Evolutionary conservation across 352 stramenopile genomes (phyloP).

Genomic region (Phytophthora constricta): DNA sequence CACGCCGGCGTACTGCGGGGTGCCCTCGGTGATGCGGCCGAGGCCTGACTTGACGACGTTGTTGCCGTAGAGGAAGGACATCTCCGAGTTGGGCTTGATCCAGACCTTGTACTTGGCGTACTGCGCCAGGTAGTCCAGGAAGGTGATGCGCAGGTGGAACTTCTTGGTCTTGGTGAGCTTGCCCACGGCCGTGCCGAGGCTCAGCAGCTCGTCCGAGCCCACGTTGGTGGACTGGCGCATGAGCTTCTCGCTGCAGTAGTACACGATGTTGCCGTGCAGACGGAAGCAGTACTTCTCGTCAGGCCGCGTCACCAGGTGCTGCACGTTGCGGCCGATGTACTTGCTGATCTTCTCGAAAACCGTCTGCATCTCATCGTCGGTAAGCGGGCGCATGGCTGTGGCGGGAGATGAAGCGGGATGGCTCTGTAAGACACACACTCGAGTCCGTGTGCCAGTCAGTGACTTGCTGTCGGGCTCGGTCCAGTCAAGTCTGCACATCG

Average conservation of each 20-base stretch:
- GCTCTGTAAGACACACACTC: too few relatives aligned
- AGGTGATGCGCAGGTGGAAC: conserved; percentile 98
- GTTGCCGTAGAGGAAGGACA: conserved; percentile 99
- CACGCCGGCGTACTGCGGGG: conserved; percentile 98
- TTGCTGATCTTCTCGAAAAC: conserved; percentile 99
- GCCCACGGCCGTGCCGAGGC: conserved; percentile 97
- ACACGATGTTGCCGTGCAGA: conserved; percentile 97
- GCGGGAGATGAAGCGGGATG: background rate
- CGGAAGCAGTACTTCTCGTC: conserved; percentile 99
- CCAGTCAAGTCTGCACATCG: background rate
- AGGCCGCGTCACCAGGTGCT: conserved; percentile 96
- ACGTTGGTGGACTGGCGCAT: conserved; percentile 97
- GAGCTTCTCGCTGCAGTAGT: conserved; percentile 97
- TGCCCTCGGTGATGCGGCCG: conserved; percentile 97
- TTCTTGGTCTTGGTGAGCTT: conserved; percentile 99
- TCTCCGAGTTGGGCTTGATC: conserved; percentile 99
- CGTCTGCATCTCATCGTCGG: conserved; percentile 95
- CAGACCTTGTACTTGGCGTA: conserved; percentile 99
- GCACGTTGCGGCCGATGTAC: conserved; percentile 98
- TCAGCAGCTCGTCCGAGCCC: conserved; percentile 94
- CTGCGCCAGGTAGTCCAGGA: conserved; percentile 98
- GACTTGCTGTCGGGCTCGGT: background rate
- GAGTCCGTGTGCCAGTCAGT: background rate
- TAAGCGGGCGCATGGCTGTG: conserved; percentile 95
- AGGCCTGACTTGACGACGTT: conserved; percentile 99